A percentile compares a stretch with the other conserved stretches of the same genome.
Evolutionary conservation across 305 asterid species (phyloP).

Genomic region (Fraxinus baroniana): DNA sequence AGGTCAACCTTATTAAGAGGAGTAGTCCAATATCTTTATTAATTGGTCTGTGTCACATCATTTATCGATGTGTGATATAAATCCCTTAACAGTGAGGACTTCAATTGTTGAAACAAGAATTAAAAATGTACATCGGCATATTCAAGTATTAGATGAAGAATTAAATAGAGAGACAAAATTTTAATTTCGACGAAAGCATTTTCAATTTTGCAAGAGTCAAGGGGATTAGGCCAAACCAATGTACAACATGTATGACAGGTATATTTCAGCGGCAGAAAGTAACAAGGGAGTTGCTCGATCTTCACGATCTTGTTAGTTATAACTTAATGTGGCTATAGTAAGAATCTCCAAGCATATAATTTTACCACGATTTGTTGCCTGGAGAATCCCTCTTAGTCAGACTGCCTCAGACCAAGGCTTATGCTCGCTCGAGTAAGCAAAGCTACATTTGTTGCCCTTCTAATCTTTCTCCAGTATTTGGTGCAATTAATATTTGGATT

Average conservation of each 20-base stretch:
- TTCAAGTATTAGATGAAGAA: neutral
- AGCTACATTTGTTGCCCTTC: too few relatives aligned
- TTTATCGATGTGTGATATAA: too few relatives aligned
- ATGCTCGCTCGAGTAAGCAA: too few relatives aligned
- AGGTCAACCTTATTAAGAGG: too few relatives aligned
- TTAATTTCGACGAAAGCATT: neutral
- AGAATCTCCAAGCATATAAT: too few relatives aligned
- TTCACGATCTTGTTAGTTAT: neutral
- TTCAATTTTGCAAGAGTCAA: neutral
- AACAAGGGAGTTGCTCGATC: neutral
- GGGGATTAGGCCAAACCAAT: neutral
- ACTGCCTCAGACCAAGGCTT: neutral
- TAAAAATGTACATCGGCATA: neutral
- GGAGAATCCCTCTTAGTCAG: neutral
- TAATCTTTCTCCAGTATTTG: too few relatives aligned
- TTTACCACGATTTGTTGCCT: neutral
- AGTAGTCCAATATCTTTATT: too few relatives aligned
- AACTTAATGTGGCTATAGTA: neutral
- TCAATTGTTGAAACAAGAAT: neutral
- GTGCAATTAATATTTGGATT: too few relatives aligned
- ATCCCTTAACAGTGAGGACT: too few relatives aligned
- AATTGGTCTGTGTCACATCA: too few relatives aligned
- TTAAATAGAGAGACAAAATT: neutral
- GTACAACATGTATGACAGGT: neutral
- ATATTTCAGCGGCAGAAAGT: neutral